A percentile compares a stretch with the other conserved stretches of the same genome.
These are phyloP conservation scores for Lophiostoma macrostomum DNA, from an alignment of 495 filamentous ascomycete species.

Conservation along the genomic window DNA sequence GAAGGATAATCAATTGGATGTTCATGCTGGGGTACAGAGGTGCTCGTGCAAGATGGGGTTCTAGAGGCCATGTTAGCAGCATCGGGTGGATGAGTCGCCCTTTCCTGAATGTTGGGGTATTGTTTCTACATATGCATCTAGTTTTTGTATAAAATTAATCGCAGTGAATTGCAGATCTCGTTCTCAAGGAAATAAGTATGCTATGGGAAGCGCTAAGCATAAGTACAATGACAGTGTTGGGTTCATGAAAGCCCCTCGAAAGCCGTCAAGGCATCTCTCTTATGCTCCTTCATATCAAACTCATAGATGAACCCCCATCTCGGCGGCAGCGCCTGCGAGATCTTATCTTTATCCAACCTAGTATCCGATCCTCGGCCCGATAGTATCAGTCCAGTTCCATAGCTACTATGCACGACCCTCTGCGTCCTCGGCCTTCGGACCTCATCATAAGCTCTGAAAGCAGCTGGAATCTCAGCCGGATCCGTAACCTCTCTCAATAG, in stretches of 20 bases:
- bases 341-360: constrained; percentile 6
- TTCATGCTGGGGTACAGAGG: too few relatives aligned
- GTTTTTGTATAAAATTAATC: too few relatives aligned
- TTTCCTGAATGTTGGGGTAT: too few relatives aligned
- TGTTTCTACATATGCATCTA: too few relatives aligned
- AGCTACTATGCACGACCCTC: constrained; percentile 41
- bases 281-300: constrained; percentile 5
- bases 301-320: constrained; percentile 14
- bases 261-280: constrained; percentile 2
- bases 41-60: too few relatives aligned
- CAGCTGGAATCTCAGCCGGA: constrained; percentile 25
- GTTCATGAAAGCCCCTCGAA: not conserved
- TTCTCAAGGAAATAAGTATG: too few relatives aligned
- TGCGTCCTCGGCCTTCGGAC: constrained; percentile 45
- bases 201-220: too few relatives aligned
- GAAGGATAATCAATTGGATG: too few relatives aligned
- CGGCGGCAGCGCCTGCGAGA: constrained; percentile 4
- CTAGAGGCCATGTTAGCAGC: too few relatives aligned
- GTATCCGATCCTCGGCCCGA: constrained; percentile 9
- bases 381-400: constrained; percentile 4
- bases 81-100: too few relatives aligned
- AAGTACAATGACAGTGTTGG: too few relatives aligned
- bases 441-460: constrained; percentile 39
- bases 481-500: constrained; percentile 13
- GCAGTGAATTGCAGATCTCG: too few relatives aligned